Conservation (phyloP, 257 asterid species). For the Nicotiana benthamiana region DNA sequence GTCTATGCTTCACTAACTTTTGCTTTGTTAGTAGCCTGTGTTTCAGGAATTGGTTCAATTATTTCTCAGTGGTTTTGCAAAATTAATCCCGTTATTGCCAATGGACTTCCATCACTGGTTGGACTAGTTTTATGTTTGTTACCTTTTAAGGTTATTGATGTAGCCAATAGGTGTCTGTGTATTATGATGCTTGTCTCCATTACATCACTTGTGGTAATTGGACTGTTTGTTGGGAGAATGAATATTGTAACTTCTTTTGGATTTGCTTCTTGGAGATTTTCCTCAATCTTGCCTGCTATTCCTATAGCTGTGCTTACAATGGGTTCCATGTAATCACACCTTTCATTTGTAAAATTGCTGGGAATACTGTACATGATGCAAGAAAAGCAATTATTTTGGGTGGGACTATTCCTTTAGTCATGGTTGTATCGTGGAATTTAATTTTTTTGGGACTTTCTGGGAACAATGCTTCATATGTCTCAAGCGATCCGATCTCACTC, state of each 20-base stretch:
- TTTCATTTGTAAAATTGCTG: slow-evolving; percentile 34
- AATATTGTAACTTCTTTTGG: slow-evolving; percentile 23
- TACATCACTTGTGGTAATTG: slow-evolving; percentile 20
- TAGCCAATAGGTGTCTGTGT: slow-evolving; percentile 24
- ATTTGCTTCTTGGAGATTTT: slow-evolving; percentile 23
- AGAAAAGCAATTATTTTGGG: slow-evolving; percentile 29
- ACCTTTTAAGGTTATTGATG: slow-evolving; percentile 26
- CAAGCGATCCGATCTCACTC: slow-evolving; percentile 26
- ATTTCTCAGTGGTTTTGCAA: slow-evolving; percentile 26
- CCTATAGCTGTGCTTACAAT: slow-evolving; percentile 35
- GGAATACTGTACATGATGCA: slow-evolving; percentile 24
- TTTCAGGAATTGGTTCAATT: slow-evolving; percentile 35
- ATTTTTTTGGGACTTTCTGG: slow-evolving; percentile 33
- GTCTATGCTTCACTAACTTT: slow-evolving; percentile 30
- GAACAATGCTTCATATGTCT: slow-evolving; percentile 6
- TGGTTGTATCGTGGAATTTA: slow-evolving; percentile 32
- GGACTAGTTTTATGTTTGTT: slow-evolving; percentile 16
- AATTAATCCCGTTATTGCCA: slow-evolving; percentile 20
- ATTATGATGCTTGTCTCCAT: slow-evolving; percentile 28
- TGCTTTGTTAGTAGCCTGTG: slow-evolving; percentile 32
- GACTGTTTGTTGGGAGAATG: slow-evolving; percentile 22
- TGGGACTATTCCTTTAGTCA: slow-evolving; percentile 24
- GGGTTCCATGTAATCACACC: slow-evolving; percentile 36
- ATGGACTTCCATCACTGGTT: slow-evolving; percentile 22
- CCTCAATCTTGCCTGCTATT: slow-evolving; percentile 30